These are phyloP conservation scores for Ichthyophthirius multifiliis DNA, from an alignment of 169 alveolate species.

Conservation along the genomic window DNA sequence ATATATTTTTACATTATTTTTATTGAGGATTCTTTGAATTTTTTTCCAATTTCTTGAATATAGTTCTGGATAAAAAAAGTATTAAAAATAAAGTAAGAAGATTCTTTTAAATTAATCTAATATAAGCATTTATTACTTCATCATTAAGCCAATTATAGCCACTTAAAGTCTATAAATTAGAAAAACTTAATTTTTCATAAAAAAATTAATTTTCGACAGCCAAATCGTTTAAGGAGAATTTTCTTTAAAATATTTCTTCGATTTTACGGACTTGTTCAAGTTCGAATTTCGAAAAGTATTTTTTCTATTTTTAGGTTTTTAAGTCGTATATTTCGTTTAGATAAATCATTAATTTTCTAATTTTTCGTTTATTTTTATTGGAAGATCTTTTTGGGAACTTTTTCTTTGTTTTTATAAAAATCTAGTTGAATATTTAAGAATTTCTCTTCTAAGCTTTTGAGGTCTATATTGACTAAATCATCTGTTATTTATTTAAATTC, in stretches of 20 bases:
- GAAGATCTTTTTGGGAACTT: background rate
- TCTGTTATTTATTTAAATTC: background rate
- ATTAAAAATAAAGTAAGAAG: background rate
- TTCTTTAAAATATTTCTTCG: background rate
- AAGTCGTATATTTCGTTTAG: background rate
- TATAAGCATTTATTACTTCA: background rate
- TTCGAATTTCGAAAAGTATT: background rate
- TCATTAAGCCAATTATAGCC: background rate
- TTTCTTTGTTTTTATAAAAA: background rate
- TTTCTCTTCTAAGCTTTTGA: background rate
- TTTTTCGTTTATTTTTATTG: background rate
- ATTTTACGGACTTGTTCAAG: background rate
- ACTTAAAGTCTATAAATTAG: background rate
- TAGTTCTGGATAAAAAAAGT: background rate
- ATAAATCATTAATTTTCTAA: background rate
- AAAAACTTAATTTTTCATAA: background rate
- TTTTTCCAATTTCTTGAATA: background rate
- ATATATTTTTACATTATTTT: background rate
- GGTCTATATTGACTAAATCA: background rate
- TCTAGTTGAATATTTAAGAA: background rate
- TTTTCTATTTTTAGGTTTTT: background rate
- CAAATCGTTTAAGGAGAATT: background rate
- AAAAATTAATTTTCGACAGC: background rate
- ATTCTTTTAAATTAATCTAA: background rate
- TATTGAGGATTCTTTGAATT: background rate